Evolutionary conservation across 192 early-diverging fungal species (phyloP).

Genomic region (Borealophlyctis nickersoniae): DNA sequence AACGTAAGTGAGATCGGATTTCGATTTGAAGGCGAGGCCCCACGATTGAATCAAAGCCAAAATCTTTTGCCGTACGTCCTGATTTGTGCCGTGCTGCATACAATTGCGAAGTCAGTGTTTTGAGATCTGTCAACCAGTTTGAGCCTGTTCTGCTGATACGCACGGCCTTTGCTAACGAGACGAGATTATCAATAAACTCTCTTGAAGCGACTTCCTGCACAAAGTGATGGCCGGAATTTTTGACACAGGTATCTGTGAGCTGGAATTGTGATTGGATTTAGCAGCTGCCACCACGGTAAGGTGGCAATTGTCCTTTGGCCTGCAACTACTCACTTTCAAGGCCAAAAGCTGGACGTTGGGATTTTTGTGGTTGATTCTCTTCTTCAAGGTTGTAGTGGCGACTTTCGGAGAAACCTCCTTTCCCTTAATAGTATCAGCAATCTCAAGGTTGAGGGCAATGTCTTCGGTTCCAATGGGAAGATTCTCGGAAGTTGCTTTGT

Average conservation of each 20-base stretch:
- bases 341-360: conserved; percentile 92
- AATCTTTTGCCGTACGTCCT: conserved; percentile 73
- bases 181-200: conserved; percentile 87
- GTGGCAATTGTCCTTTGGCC: neutral
- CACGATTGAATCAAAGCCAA: conserved; percentile 84
- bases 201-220: conserved; percentile 79
- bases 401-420: conserved; percentile 72
- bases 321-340: conserved; percentile 65
- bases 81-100: conserved; percentile 44
- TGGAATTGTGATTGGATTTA: conserved; percentile 20
- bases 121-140: neutral
- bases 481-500: conserved; percentile 85
- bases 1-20: conserved; percentile 75
- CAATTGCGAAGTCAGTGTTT: neutral
- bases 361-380: conserved; percentile 80
- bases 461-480: conserved; percentile 83
- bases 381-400: conserved; percentile 70
- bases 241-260: conserved; percentile 89
- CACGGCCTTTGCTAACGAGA: conserved; percentile 59
- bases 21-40: conserved; percentile 77
- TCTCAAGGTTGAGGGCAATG: conserved; percentile 78
- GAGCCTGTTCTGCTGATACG: conserved; percentile 3
- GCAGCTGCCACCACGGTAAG: conserved; percentile 23
- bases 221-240: conserved; percentile 89
- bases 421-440: conserved; percentile 89